Evolutionary conservation across 768 basidiomycete genomes (phyloP).

Genomic region (Mycena rebaudengoi): DNA sequence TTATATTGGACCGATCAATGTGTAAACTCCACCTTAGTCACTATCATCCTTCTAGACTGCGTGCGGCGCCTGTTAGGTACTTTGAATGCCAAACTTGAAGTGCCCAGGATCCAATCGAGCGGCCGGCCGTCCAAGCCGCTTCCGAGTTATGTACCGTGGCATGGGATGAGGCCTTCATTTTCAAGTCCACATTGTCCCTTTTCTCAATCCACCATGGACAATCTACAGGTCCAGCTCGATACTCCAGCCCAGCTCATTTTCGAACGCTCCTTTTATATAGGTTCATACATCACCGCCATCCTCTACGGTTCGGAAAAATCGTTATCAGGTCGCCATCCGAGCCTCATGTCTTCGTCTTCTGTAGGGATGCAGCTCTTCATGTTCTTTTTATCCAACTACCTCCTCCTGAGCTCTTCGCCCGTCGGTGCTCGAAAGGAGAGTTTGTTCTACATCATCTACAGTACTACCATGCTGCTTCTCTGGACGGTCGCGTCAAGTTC

Average conservation of each 20-base stretch:
- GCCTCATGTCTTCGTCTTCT: constrained; percentile 4
- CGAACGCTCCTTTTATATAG: constrained; percentile 34
- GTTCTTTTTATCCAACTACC: constrained; percentile 33
- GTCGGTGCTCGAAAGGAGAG: constrained; percentile 26
- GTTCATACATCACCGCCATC: constrained; percentile 35
- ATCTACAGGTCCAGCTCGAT: constrained; percentile 10
- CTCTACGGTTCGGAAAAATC: constrained; percentile 38
- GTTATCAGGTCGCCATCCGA: background rate
- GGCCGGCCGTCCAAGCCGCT: constrained; percentile 6
- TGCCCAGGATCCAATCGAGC: constrained; percentile 2
- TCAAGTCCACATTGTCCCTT: constrained; percentile 17
- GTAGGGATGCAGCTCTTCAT: constrained; percentile 34
- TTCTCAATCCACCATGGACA: constrained; percentile 18
- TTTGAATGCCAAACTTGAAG: too few relatives aligned
- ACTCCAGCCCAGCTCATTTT: constrained; percentile 21
- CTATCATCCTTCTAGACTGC: too few relatives aligned
- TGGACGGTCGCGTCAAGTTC: constrained; percentile 41
- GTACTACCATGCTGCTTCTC: constrained; percentile 36
- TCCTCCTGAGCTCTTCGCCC: constrained; percentile 20
- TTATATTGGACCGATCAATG: too few relatives aligned
- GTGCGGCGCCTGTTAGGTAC: too few relatives aligned
- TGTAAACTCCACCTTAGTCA: too few relatives aligned
- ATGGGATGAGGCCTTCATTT: too few relatives aligned
- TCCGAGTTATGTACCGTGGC: constrained; percentile 6
- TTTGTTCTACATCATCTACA: constrained; percentile 31